Evolutionary conservation across 1,284 basidiomycete species (phyloP), one percentile per base, ranked within the genome.

Genomic region (Ceratobasidium sp.): DNA sequence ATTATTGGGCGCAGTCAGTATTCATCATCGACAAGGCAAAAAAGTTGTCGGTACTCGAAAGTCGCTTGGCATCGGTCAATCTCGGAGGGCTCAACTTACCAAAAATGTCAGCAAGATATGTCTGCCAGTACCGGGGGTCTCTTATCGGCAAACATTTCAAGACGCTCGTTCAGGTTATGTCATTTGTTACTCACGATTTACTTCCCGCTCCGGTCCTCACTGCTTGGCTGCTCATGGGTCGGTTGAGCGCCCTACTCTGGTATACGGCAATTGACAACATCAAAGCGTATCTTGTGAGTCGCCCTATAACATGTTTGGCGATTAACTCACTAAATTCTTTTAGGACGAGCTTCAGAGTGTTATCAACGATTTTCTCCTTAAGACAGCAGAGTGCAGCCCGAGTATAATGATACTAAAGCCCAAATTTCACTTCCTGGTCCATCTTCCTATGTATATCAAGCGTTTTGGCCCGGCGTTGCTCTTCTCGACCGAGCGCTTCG

Each of bases 121-220:
- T n/a, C n/a, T n/a, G n/a, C n/a, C n/a, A n/a, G n/a, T n/a, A 84
- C 66, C 80, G 80, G 10, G 82, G 82, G 0, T 72, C 78, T 4
- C 80, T 86, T 0, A 85, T 84, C 23, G 83, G 85, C 0, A 84
- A 84, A 67, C 84, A 86, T 56, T 84, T 85, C 81, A 84, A 85
- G 75, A 83, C 79, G 6, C 71, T 86, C 3, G 77, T 75, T 4
- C 84, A 86, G 60, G 77, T 83, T 0, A 83, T 84, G 81, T 64
- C 82, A 1, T 85, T 83, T 77, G 60, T 81, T 2, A 71, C 84
- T 0, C 79, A 79, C n/a, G 82, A 82, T 39, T 80, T 86, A 2
- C 81, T 85, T 0, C 78, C 81, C 0, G 46, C 76, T 0, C 33
- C 40, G 1, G 60, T 85, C 0, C 79, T 81, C 4, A 44, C 83